Conservation (phyloP, 257 asterid genomes). For the Forsythia viridissima region DNA sequence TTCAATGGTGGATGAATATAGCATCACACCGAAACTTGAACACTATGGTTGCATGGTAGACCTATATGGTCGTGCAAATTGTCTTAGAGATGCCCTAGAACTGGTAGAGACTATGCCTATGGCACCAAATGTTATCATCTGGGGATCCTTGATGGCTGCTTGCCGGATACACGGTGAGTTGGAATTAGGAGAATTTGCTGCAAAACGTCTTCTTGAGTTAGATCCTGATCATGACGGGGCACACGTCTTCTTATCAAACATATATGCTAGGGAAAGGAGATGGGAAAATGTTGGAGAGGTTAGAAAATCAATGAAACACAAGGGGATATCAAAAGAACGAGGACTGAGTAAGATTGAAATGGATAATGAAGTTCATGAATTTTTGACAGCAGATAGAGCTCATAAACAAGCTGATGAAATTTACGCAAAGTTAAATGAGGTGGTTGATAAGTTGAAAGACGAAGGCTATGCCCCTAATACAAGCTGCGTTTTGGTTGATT, state of each 20-base stretch:
- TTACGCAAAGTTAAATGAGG: constrained; percentile 53
- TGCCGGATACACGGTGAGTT: constrained; percentile 63
- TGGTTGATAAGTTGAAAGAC: constrained; percentile 44
- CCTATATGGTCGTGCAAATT: constrained; percentile 69
- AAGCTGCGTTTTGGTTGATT: constrained; percentile 49
- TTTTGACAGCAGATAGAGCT: constrained; percentile 57
- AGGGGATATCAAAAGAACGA: constrained; percentile 54
- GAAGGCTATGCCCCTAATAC: constrained; percentile 59
- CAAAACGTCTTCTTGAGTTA: constrained; percentile 57
- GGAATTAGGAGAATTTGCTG: constrained; percentile 74
- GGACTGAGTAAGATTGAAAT: constrained; percentile 67
- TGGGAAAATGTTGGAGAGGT: constrained; percentile 59
- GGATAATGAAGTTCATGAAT: constrained; percentile 48
- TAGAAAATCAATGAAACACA: constrained; percentile 48
- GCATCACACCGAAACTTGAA: constrained; percentile 60
- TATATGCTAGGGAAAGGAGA: constrained; percentile 54
- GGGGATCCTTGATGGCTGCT: constrained; percentile 85
- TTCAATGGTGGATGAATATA: constrained; percentile 57
- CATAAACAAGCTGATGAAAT: constrained; percentile 52
- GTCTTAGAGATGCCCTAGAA: constrained; percentile 53
- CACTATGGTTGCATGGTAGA: constrained; percentile 90
- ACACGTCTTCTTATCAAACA: constrained; percentile 67
- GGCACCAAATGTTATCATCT: constrained; percentile 71
- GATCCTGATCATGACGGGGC: constrained; percentile 85
- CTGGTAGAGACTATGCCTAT: constrained; percentile 71